These are phyloP conservation scores for Ulota crispa DNA, from an alignment of 225 moss, liverwort and hornwort species.

Conservation along the genomic window DNA sequence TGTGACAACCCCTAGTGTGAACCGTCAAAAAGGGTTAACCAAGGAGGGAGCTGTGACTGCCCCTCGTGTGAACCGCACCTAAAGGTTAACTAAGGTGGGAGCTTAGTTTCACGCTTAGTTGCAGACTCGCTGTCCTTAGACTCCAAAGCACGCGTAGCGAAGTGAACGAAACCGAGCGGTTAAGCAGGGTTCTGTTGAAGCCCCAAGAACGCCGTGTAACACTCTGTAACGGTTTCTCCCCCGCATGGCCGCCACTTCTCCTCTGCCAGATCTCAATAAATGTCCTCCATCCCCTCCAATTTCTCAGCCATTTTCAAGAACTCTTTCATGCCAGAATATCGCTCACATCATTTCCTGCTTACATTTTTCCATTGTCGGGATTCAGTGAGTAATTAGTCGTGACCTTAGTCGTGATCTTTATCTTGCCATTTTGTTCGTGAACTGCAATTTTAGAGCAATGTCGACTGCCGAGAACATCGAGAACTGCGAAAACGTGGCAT, in stretches of 20 bases:
- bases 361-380: background rate
- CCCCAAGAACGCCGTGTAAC: conserved; percentile 11
- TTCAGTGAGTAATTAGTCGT: background rate
- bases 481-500: conserved; percentile 16
- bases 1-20: too few relatives aligned
- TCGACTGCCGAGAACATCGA: conserved; percentile 22
- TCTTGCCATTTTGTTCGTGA: background rate
- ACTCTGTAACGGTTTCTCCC: conserved; percentile 7
- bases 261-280: too few relatives aligned
- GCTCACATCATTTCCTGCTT: background rate
- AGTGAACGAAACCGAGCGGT: background rate
- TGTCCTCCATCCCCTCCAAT: background rate
- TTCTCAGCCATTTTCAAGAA: background rate
- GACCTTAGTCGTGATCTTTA: background rate
- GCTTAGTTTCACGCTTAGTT: background rate
- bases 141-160: background rate
- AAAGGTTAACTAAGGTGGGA: background rate
- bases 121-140: background rate
- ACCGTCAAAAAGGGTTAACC: too few relatives aligned
- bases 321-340: background rate
- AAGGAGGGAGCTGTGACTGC: too few relatives aligned
- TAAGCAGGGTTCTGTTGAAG: conserved; percentile 13
- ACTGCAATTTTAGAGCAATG: conserved; percentile 25
- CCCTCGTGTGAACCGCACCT: too few relatives aligned
- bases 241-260: conserved; percentile 35